Conservation (phyloP, 2,329 filamentous ascomycete genomes). For the Albophoma yamanashiensis region DNA sequence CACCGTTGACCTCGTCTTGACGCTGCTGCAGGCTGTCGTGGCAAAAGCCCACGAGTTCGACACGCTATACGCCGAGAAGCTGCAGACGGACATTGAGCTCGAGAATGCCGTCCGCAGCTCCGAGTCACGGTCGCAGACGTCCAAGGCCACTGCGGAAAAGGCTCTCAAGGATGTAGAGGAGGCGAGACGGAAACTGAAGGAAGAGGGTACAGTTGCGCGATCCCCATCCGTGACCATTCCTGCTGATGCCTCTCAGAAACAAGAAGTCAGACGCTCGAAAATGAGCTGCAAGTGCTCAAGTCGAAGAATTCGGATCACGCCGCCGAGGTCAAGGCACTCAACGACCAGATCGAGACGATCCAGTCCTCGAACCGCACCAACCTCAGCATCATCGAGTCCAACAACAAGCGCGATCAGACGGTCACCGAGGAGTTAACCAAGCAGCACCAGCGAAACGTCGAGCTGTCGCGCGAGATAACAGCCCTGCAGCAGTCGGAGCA, state of each 20-base stretch:
- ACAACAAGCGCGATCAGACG: conserved; percentile 75
- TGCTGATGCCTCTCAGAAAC: conserved; percentile 47
- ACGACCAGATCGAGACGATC: conserved; percentile 73
- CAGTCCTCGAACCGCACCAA: conserved; percentile 91
- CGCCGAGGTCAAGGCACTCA: conserved; percentile 64
- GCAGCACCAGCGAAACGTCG: conserved; percentile 80
- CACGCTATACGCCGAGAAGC: conserved; percentile 73
- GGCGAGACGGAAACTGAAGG: conserved; percentile 66
- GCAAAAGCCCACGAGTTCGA: conserved; percentile 76
- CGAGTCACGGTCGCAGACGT: conserved; percentile 70
- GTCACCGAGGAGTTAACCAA: conserved; percentile 77
- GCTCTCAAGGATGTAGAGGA: conserved; percentile 75
- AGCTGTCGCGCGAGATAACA: conserved; percentile 73
- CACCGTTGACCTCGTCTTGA: conserved; percentile 67
- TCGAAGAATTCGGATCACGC: conserved; percentile 64
- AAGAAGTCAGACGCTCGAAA: conserved; percentile 62
- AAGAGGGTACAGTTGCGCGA: conserved; percentile 52
- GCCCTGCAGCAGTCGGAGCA: conserved; percentile 76
- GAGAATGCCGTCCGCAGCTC: conserved; percentile 79
- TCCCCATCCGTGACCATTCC: background rate
- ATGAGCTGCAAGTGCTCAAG: conserved; percentile 69
- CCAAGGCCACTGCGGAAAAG: conserved; percentile 75
- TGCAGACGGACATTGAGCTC: conserved; percentile 82
- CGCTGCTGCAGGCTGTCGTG: conserved; percentile 64
- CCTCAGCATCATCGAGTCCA: conserved; percentile 78